Evolutionary conservation across 306 rosid species (phyloP).

Genomic region (Rosa persica): DNA sequence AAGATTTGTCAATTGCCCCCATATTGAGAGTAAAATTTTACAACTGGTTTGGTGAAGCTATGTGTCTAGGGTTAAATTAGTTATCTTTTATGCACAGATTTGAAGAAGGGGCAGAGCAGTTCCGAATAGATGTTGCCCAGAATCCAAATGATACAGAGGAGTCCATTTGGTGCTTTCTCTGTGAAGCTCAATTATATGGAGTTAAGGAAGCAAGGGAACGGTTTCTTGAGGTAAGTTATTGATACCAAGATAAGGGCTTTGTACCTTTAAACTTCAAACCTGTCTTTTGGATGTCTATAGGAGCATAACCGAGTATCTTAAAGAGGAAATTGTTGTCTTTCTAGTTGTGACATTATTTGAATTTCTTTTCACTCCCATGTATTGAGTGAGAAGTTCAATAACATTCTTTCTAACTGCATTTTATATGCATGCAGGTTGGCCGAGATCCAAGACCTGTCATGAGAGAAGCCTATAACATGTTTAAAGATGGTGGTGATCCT

Average conservation of each 20-base stretch:
- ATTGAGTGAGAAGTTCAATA: background rate
- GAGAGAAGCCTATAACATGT: slow-evolving; percentile 75
- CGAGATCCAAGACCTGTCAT: slow-evolving; percentile 75
- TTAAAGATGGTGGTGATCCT: slow-evolving; percentile 85
- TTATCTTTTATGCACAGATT: slow-evolving; percentile 42
- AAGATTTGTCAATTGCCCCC: background rate
- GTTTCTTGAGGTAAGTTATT: slow-evolving; percentile 67
- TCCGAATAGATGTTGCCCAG: slow-evolving; percentile 87
- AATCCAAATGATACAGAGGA: slow-evolving; percentile 94
- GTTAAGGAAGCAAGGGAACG: slow-evolving; percentile 67
- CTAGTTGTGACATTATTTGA: background rate
- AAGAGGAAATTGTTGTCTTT: background rate
- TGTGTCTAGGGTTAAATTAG: slow-evolving; percentile 3
- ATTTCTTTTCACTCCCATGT: background rate
- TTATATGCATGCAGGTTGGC: slow-evolving; percentile 68
- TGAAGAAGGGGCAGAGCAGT: slow-evolving; percentile 93
- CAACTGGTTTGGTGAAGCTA: background rate
- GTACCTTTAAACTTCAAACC: background rate
- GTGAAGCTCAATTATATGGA: slow-evolving; percentile 89
- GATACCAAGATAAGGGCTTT: background rate
- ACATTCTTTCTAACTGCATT: slow-evolving; percentile 14
- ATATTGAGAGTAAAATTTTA: background rate
- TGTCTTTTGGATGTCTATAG: background rate
- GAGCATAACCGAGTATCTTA: background rate
- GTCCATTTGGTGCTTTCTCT: slow-evolving; percentile 92